phyloP scores from a whole-genome alignment of 768 basidiomycete genomes.

The Antrodiella citrinella region DNA sequence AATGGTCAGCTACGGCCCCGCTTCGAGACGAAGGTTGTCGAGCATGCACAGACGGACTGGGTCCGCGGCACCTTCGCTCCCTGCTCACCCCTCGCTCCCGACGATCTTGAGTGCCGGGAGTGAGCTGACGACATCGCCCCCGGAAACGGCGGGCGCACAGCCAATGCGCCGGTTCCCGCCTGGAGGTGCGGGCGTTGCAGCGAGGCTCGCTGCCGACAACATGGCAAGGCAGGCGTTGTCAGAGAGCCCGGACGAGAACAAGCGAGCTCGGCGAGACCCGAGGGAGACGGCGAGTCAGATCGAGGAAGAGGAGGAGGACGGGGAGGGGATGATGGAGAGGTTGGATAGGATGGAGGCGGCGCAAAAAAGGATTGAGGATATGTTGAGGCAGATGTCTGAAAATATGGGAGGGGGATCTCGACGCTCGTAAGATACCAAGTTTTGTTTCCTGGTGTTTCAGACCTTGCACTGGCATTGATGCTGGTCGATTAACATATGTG shows the following conservation, averaged over 20 bases:
- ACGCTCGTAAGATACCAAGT: too few relatives aligned
- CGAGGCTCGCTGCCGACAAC: constrained; percentile 1
- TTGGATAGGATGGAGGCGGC: constrained; percentile 34
- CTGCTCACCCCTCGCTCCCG: constrained; percentile 12
- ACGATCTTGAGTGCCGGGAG: constrained; percentile 14
- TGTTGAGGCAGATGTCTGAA: constrained; percentile 28
- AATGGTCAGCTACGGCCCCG: constrained; percentile 31
- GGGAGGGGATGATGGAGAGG: constrained; percentile 22
- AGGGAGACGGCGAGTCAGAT: constrained; percentile 22
- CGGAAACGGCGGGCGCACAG: not conserved
- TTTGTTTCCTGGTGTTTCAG: too few relatives aligned
- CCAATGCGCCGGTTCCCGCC: constrained; percentile 16
- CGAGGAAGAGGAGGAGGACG: constrained; percentile 20
- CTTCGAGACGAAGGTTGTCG: constrained; percentile 30
- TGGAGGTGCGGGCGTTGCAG: not conserved
- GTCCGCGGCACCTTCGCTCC: constrained; percentile 3
- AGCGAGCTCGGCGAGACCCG: constrained; percentile 11
- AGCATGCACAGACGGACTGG: constrained; percentile 22
- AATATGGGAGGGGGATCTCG: constrained; percentile 5
- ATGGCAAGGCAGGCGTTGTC: constrained; percentile 15
- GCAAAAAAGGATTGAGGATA: constrained; percentile 41
- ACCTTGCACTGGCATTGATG: too few relatives aligned
- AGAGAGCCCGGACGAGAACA: constrained; percentile 19
- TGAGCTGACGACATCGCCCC: not conserved
- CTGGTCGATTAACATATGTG: too few relatives aligned